Evolutionary conservation across 306 rosid genomes (phyloP).

Genomic region (Bauhinia variegata): DNA sequence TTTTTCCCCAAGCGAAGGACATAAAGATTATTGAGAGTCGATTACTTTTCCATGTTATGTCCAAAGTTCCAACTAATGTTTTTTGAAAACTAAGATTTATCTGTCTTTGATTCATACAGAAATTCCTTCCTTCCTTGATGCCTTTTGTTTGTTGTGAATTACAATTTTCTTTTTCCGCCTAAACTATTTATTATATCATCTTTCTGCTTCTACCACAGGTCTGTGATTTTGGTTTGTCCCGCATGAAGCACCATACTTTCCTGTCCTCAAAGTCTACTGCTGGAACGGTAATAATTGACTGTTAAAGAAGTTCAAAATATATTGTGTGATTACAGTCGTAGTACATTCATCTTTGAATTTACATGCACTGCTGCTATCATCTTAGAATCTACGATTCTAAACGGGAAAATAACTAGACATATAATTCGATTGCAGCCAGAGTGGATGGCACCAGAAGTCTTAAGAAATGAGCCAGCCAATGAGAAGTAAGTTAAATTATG

Average conservation of each 20-base stretch:
- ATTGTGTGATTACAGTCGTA: constrained; percentile 23
- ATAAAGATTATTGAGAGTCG: neutral
- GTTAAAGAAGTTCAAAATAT: constrained; percentile 15
- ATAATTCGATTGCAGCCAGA: constrained; percentile 77
- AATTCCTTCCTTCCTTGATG: neutral
- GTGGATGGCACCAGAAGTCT: constrained; percentile 99
- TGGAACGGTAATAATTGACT: constrained; percentile 81
- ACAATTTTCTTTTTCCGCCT: neutral
- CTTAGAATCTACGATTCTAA: constrained; percentile 14
- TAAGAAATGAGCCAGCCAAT: constrained; percentile 90
- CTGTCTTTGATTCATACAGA: neutral
- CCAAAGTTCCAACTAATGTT: neutral
- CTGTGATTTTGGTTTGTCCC: constrained; percentile 97
- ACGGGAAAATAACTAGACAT: constrained; percentile 22
- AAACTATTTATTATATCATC: constrained; percentile 22
- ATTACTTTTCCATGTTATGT: constrained; percentile 4
- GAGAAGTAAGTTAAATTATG: constrained; percentile 70
- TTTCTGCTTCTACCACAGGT: constrained; percentile 57
- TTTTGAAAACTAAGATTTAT: neutral
- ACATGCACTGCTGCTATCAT: constrained; percentile 14
- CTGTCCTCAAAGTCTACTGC: constrained; percentile 97
- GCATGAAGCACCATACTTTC: constrained; percentile 88
- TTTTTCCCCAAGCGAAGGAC: constrained; percentile 4
- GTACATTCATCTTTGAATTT: constrained; percentile 25
- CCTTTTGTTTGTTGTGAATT: constrained; percentile 13